phyloP scores from a whole-genome alignment of 169 alveolate species.

The Plasmodium ovale region DNA sequence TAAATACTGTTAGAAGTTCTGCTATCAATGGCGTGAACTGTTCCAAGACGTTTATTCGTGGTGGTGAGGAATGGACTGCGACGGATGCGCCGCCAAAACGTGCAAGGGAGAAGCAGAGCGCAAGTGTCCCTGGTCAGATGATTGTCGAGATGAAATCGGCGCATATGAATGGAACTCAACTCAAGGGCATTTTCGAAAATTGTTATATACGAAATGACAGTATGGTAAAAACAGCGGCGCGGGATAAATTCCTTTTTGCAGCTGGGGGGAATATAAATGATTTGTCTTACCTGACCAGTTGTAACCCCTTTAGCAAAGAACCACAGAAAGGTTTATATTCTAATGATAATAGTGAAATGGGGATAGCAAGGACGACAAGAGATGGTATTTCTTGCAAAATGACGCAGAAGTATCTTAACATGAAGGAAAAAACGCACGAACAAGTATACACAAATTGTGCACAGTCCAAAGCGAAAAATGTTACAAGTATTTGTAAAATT shows the following conservation, averaged over 20 bases:
- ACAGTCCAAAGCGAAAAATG: neutral
- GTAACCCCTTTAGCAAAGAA: neutral
- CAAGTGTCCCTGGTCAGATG: neutral
- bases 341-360: neutral
- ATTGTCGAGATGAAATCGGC: neutral
- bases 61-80: neutral
- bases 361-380: neutral
- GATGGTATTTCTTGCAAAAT: neutral
- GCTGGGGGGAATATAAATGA: neutral
- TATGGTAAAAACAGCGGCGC: neutral
- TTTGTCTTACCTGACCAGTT: neutral
- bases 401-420: neutral
- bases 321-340: neutral
- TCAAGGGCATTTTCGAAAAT: neutral
- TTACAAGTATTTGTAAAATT: neutral
- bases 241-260: neutral
- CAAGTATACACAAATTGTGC: neutral
- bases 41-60: neutral
- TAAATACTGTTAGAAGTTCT: neutral
- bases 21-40: neutral
- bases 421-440: constrained; percentile 2
- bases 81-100: neutral
- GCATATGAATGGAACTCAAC: constrained; percentile 1
- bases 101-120: neutral
- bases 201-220: neutral